Conservation (phyloP, 345 rosid species). For the Eucalyptus sp. region DNA sequence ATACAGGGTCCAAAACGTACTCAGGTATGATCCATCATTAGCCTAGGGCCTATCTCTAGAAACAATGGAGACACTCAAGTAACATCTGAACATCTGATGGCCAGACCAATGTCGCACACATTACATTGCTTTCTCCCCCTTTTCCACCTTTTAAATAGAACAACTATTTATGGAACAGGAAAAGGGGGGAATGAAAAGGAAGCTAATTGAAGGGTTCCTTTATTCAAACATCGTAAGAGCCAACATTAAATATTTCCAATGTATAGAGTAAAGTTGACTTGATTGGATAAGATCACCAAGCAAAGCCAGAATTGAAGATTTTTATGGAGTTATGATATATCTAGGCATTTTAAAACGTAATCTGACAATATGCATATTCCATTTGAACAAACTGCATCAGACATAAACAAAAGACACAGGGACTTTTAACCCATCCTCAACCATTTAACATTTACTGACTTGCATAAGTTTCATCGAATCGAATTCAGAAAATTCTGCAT, state of each 20-base stretch:
- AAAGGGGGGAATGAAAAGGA: not conserved
- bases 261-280: not conserved
- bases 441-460: not conserved
- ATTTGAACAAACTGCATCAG: not conserved
- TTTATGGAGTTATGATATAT: not conserved
- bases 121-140: not conserved
- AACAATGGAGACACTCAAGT: not conserved
- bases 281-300: not conserved
- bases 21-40: not conserved
- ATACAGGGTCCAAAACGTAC: not conserved
- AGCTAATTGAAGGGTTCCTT: not conserved
- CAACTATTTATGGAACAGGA: not conserved
- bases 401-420: not conserved
- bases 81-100: not conserved
- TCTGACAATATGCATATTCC: not conserved
- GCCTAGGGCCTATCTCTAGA: not conserved
- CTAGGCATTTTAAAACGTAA: not conserved
- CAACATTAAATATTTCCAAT: not conserved
- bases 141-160: not conserved
- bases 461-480: not conserved
- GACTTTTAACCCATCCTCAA: not conserved
- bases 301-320: not conserved
- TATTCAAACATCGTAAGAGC: not conserved
- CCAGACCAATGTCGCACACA: not conserved
- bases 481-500: not conserved